phyloP scores from a whole-genome alignment of 2,329 filamentous ascomycete species.

The Penicillium italicum region DNA sequence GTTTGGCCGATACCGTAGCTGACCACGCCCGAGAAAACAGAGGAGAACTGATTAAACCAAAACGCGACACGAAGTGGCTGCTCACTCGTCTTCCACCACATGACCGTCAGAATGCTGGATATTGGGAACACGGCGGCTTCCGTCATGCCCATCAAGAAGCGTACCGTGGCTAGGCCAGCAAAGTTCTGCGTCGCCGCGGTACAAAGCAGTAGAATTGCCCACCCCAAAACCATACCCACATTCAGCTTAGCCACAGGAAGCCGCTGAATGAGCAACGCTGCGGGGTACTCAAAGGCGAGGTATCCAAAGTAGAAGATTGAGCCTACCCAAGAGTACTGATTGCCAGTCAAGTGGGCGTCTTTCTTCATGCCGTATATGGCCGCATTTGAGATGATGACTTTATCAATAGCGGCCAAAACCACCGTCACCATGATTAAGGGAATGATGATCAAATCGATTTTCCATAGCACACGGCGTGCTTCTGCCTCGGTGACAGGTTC shows the following conservation, averaged over 20 bases:
- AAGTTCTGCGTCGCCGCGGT: conserved; percentile 15
- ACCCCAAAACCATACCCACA: conserved; percentile 7
- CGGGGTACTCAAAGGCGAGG: conserved; percentile 15
- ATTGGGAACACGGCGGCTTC: conserved; percentile 11
- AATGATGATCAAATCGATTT: conserved; percentile 27
- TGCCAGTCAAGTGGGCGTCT: conserved; percentile 20
- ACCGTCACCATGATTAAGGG: conserved; percentile 26
- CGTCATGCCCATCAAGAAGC: conserved; percentile 14
- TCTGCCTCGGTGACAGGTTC: conserved; percentile 24
- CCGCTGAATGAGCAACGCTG: conserved; percentile 17
- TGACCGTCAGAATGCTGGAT: conserved; percentile 11
- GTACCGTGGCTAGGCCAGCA: conserved; percentile 9
- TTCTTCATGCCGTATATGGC: conserved; percentile 16
- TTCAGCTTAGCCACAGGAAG: conserved; percentile 9
- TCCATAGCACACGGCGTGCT: conserved; percentile 24
- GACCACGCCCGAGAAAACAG: conserved; percentile 33
- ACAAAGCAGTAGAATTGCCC: conserved; percentile 12
- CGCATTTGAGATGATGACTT: conserved; percentile 28
- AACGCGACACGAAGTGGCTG: conserved; percentile 15
- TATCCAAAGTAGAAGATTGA: conserved; percentile 20
- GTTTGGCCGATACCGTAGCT: conserved; percentile 36
- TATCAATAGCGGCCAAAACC: conserved; percentile 29
- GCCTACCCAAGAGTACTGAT: conserved; percentile 22
- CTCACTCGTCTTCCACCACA: conserved; percentile 15
- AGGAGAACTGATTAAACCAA: conserved; percentile 22